Evolutionary conservation across 441 rosid genomes (phyloP).

Genomic region (Raphanus hybrid): DNA sequence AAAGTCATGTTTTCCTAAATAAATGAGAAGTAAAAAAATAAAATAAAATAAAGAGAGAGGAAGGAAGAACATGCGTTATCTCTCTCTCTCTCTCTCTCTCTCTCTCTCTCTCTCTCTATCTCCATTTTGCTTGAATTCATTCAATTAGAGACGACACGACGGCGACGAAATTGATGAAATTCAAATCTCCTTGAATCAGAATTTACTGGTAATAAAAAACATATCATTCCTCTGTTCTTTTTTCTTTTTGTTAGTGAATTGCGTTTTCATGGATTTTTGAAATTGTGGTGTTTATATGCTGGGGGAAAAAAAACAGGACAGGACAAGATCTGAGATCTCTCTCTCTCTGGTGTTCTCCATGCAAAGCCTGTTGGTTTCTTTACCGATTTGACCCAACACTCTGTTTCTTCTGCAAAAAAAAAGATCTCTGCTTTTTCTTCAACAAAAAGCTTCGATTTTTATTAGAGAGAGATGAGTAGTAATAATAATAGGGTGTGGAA

Average conservation of each 20-base stretch:
- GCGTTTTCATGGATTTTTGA: neutral
- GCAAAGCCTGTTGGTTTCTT: slow-evolving; percentile 23
- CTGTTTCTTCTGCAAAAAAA: neutral
- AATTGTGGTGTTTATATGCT: slow-evolving; percentile 7
- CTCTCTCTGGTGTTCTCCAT: slow-evolving; percentile 26
- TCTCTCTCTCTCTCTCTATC: no score
- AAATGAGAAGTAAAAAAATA: neutral
- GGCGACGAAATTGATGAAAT: slow-evolving; percentile 33
- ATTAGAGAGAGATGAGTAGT: slow-evolving; percentile 33
- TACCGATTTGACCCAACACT: neutral
- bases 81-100: no score
- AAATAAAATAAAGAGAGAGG: slow-evolving; percentile 31
- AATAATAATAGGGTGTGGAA: slow-evolving; percentile 36
- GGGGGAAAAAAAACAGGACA: slow-evolving; percentile 24
- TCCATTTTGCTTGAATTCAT: slow-evolving; percentile 22
- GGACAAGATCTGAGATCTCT: slow-evolving; percentile 60
- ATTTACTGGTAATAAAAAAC: slow-evolving; percentile 1
- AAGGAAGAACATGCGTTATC: slow-evolving; percentile 45
- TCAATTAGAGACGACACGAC: slow-evolving; percentile 35
- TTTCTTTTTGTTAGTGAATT: neutral
- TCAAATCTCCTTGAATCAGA: neutral
- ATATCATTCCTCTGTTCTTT: neutral
- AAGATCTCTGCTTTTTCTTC: neutral
- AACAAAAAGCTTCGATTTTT: slow-evolving; percentile 22
- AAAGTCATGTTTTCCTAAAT: slow-evolving; percentile 1